Base-by-base conservation (phyloP, 805 yeast genomes). In the Teunomyces kruisii region DNA sequence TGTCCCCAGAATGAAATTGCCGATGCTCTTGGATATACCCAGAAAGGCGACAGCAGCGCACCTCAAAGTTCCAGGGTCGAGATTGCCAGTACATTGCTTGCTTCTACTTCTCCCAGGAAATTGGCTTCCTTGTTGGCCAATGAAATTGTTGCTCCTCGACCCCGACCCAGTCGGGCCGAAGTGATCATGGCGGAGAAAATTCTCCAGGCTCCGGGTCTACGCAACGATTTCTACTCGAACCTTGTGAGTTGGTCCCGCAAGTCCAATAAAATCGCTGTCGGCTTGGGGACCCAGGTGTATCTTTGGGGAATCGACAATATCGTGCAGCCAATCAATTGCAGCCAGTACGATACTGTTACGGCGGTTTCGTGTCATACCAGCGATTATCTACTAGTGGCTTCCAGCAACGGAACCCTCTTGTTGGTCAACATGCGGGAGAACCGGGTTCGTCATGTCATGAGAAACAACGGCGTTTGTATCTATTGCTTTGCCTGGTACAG, bases 211-310 rank as follows among this genome's bases (percentile, higher is more conserved):
- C 90, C 90, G 0, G 80, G 81, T 2, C 61, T 88, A 43, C 67
- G 84, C 48, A 84, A 87, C 60, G 96, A 89, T 59, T 88, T 83
- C 57, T 89, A 88, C 62, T 76, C 88, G 1, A 86, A 86, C 56
- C 67, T 86, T 44, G 76, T 88, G 0, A 77, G 88, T 4, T 88
- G 96, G 96, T 80, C 90, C 0, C 58, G 57, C 6, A 53, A 53
- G 12, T 64, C 79, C 1, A 72, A 72, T 33, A 68, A 67, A 17
- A 66, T 88, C 0, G 83, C 84, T 0, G 88, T 88, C 1, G 96
- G 91, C 0, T 65, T 88, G 27, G 83, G 80, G 0, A 55, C 69
- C 3, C 64, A 74, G 4, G 83, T 79, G 0, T 86, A 79, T 57
- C 56, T 82, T 26, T 88, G 96, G 94, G 73, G 78, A 9, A 79